Percentiles rank a stretch among this genome's conserved stretches.
phyloP scores from a whole-genome alignment of 2,329 filamentous ascomycete genomes.

The Talaromyces sp. region DNA sequence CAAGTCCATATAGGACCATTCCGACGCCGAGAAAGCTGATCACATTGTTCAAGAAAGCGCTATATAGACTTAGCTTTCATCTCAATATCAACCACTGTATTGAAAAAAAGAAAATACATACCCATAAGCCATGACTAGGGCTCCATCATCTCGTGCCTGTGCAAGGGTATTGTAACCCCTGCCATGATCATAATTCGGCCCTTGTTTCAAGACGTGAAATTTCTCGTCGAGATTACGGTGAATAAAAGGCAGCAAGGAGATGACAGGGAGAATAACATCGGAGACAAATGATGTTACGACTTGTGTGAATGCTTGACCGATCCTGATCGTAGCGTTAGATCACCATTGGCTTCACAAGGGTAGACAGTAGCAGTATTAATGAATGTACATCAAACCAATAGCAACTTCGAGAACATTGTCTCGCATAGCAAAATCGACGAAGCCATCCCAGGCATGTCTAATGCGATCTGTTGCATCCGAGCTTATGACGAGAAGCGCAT shows the following conservation, averaged over 20 bases:
- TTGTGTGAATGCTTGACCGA: conserved; percentile 69
- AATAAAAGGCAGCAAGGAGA: conserved; percentile 67
- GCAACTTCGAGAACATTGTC: conserved; percentile 75
- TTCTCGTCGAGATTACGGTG: conserved; percentile 72
- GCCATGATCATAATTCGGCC: conserved; percentile 53
- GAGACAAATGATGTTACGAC: conserved; percentile 71
- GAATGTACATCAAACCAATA: conserved; percentile 65
- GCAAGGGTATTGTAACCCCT: conserved; percentile 67
- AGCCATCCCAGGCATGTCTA: conserved; percentile 59
- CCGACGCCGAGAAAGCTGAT: conserved; percentile 15
- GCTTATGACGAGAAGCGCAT: conserved; percentile 38
- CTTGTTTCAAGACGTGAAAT: conserved; percentile 64
- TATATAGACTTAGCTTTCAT: neutral
- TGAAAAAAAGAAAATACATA: conserved; percentile 36
- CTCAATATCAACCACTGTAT: neutral
- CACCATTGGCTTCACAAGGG: neutral
- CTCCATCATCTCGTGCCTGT: conserved; percentile 68
- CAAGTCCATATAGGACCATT: conserved; percentile 17
- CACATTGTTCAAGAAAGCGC: conserved; percentile 18
- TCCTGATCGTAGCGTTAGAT: conserved; percentile 42
- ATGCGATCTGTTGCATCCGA: conserved; percentile 46
- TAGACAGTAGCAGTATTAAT: neutral
- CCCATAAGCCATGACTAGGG: conserved; percentile 71
- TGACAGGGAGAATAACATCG: conserved; percentile 67
- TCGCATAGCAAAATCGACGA: conserved; percentile 70